Percentiles rank a stretch among this genome's conserved stretches.
Evolutionary conservation across 2,329 filamentous ascomycete species (phyloP).

Genomic region (Ceratocystis lukuohia): DNA sequence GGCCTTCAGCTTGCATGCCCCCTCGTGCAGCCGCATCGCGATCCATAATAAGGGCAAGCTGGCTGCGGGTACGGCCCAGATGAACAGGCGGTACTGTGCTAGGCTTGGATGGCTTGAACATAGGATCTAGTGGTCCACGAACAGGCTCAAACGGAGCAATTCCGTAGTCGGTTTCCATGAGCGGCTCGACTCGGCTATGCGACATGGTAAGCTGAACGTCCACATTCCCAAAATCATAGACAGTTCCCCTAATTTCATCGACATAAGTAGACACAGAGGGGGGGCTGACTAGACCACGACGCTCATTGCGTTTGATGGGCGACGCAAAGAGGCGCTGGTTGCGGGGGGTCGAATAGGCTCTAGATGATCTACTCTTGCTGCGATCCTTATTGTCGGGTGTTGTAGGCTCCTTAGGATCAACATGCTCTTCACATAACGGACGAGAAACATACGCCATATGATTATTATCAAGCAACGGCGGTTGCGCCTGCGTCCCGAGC

Average conservation of each 20-base stretch:
- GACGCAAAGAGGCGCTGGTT: constrained; percentile 11
- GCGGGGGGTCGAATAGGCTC: background rate
- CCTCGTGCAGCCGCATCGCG: constrained; percentile 31
- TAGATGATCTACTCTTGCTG: background rate
- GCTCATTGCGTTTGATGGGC: constrained; percentile 9
- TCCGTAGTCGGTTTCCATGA: constrained; percentile 22
- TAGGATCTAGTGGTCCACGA: constrained; percentile 27
- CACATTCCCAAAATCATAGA: constrained; percentile 30
- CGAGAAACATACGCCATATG: background rate
- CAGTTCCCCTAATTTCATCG: constrained; percentile 33
- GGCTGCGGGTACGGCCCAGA: constrained; percentile 46
- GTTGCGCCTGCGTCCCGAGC: background rate
- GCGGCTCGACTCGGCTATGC: constrained; percentile 15
- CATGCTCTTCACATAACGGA: background rate
- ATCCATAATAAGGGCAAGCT: constrained; percentile 44
- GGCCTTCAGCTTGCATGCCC: background rate
- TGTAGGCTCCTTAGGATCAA: background rate
- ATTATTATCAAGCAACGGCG: constrained; percentile 6
- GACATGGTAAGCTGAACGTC: constrained; percentile 19
- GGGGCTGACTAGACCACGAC: background rate
- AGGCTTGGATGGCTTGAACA: constrained; percentile 38
- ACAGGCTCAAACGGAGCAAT: constrained; percentile 22
- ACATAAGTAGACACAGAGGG: constrained; percentile 26
- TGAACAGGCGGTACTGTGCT: constrained; percentile 34
- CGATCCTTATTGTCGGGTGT: background rate